Conservation (phyloP, 2,329 filamentous ascomycete genomes). For the Sporothrix euskadiensis region DNA sequence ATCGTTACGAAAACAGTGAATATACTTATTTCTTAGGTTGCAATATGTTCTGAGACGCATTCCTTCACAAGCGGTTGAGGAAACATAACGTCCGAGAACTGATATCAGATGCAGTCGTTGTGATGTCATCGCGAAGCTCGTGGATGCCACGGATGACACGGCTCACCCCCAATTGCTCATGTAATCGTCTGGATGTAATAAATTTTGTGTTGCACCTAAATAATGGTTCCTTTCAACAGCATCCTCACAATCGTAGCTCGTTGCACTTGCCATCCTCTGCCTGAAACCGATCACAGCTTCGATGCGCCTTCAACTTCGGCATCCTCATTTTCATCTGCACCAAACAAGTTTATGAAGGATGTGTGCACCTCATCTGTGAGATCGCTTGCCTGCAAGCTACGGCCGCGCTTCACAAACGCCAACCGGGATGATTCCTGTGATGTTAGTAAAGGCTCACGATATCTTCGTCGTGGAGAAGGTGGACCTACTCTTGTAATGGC, state of each 20-base stretch:
- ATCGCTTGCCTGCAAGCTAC: conserved; percentile 89
- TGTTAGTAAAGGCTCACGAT: background rate
- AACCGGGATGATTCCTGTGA: conserved; percentile 74
- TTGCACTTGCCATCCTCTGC: background rate
- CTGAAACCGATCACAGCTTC: conserved; percentile 39
- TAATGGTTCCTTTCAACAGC: background rate
- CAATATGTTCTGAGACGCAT: too few relatives aligned
- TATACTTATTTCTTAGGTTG: background rate
- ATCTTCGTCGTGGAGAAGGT: background rate
- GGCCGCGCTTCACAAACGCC: conserved; percentile 81
- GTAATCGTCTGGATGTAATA: too few relatives aligned
- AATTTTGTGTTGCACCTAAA: too few relatives aligned
- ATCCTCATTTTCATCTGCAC: conserved; percentile 58
- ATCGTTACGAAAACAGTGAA: background rate
- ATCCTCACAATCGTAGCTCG: background rate
- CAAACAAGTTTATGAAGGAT: conserved; percentile 78
- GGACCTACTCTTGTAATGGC: conserved; percentile 74
- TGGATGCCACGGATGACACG: background rate
- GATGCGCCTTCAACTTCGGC: conserved; percentile 38
- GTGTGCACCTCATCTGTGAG: conserved; percentile 85
- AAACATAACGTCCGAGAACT: background rate
- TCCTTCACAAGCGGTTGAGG: too few relatives aligned
- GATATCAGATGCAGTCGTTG: background rate
- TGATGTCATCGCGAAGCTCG: background rate
- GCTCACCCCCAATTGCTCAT: too few relatives aligned